Evolutionary conservation across 2,329 filamentous ascomycete genomes (phyloP).

Genomic region (Bipolaris sorokiniana): DNA sequence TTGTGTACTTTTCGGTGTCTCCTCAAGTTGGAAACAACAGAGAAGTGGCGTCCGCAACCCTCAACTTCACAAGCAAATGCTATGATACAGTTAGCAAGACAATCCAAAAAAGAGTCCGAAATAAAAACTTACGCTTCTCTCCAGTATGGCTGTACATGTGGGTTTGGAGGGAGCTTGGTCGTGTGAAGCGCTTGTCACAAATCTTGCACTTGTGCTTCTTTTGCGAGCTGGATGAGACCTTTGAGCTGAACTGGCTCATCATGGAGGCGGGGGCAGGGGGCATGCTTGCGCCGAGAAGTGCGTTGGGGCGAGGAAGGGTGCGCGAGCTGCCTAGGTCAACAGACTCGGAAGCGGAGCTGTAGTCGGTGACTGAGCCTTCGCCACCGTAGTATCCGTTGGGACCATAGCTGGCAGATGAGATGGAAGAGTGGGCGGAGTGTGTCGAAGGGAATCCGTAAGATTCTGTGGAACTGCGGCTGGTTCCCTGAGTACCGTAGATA

Average conservation of each 20-base stretch:
- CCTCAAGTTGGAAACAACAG: constrained; percentile 92
- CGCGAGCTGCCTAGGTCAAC: constrained; percentile 80
- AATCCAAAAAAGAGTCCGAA: not conserved
- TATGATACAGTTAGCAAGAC: constrained; percentile 49
- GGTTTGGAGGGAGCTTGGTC: constrained; percentile 91
- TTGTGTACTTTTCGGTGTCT: constrained; percentile 97
- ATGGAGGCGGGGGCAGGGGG: constrained; percentile 91
- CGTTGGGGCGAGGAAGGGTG: constrained; percentile 80
- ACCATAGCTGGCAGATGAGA: constrained; percentile 81
- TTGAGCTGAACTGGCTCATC: constrained; percentile 99
- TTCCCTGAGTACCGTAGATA: constrained; percentile 74
- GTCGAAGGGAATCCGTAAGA: constrained; percentile 90
- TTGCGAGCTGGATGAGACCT: constrained; percentile 91
- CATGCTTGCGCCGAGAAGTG: constrained; percentile 64
- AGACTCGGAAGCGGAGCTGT: constrained; percentile 86
- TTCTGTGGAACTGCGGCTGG: constrained; percentile 74
- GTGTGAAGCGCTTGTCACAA: constrained; percentile 95
- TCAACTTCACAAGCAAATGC: constrained; percentile 94
- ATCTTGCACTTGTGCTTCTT: constrained; percentile 99
- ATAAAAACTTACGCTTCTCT: constrained; percentile 84
- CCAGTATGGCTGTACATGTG: constrained; percentile 99
- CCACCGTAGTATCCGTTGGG: constrained; percentile 81
- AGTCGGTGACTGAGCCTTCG: constrained; percentile 86
- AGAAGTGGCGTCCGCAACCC: constrained; percentile 94
- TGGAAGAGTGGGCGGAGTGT: constrained; percentile 86